Evolutionary conservation across 2,329 filamentous ascomycete genomes (phyloP).

Genomic region (Diaporthe sp.): DNA sequence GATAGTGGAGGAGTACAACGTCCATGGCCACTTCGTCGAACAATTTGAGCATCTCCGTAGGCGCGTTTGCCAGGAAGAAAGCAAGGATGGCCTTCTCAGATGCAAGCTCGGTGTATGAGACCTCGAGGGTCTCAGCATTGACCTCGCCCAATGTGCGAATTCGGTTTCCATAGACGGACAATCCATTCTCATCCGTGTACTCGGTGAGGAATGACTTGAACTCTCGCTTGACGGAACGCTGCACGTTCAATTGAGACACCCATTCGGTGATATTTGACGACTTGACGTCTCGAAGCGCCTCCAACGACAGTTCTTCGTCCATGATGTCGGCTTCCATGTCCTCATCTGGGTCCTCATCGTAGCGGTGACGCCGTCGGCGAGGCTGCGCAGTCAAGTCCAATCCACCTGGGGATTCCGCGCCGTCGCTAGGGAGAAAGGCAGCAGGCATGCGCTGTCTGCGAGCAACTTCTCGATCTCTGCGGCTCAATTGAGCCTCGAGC

Average conservation of each 20-base stretch:
- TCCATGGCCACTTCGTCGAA: constrained; percentile 98
- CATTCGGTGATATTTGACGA: constrained; percentile 94
- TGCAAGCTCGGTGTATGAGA: constrained; percentile 93
- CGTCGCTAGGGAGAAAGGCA: constrained; percentile 84
- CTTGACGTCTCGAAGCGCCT: constrained; percentile 93
- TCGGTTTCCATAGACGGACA: constrained; percentile 93
- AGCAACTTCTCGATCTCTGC: constrained; percentile 79
- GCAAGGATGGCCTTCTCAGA: constrained; percentile 93
- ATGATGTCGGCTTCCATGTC: constrained; percentile 94
- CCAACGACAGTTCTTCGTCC: constrained; percentile 93
- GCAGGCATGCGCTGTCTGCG: constrained; percentile 76
- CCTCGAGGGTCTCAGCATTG: constrained; percentile 95
- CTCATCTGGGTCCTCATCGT: constrained; percentile 95
- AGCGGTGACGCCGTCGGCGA: constrained; percentile 86
- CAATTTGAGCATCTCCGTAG: constrained; percentile 93
- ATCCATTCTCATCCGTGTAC: constrained; percentile 89
- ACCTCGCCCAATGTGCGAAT: constrained; percentile 97
- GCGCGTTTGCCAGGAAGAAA: constrained; percentile 96
- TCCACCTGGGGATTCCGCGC: constrained; percentile 78
- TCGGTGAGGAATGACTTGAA: constrained; percentile 98
- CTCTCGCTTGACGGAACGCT: constrained; percentile 93
- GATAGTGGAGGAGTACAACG: constrained; percentile 94
- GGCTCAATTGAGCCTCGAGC: constrained; percentile 80
- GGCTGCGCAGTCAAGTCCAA: constrained; percentile 89
- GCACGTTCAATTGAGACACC: constrained; percentile 90